phyloP scores from a whole-genome alignment of 352 stramenopile genomes.

The Halophytophthora batemanensis region DNA sequence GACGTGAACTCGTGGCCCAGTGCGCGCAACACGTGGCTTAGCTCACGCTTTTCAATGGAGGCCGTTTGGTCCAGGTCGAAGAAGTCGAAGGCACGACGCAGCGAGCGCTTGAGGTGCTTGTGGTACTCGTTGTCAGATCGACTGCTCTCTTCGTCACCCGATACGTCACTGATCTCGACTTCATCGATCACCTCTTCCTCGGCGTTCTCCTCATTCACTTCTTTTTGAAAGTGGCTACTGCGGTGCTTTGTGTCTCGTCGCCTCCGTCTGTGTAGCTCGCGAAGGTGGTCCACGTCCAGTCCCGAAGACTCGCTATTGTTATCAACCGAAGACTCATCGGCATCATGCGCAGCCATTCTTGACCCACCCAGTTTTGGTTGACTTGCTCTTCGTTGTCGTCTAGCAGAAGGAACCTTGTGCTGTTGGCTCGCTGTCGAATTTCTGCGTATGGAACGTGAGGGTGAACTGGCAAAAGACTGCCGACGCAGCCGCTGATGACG shows the following conservation, averaged over 20 bases:
- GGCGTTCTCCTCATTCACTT: conserved; percentile 3
- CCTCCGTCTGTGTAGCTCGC: conserved; percentile 22
- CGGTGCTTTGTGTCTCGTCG: conserved; percentile 6
- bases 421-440: conserved; percentile 5
- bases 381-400: conserved; percentile 9
- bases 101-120: conserved; percentile 51
- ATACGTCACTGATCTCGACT: conserved; percentile 13
- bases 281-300: conserved; percentile 41
- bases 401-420: conserved; percentile 4
- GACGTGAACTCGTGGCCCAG: conserved; percentile 71
- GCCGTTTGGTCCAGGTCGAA: conserved; percentile 72
- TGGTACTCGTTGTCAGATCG: conserved; percentile 62
- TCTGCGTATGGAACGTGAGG: background rate
- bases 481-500: no score
- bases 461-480: no score
- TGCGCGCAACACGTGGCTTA: conserved; percentile 61
- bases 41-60: conserved; percentile 67
- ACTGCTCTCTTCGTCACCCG: conserved; percentile 20
- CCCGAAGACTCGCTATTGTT: conserved; percentile 32
- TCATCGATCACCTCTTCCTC: conserved; percentile 1
- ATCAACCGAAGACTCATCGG: conserved; percentile 4
- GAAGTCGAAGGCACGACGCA: conserved; percentile 72
- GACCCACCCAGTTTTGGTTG: conserved; percentile 6
- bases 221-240: background rate
- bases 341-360: conserved; percentile 1